A percentile compares a stretch with the other conserved stretches of the same genome.
Evolutionary conservation across 805 yeast species (phyloP).

Genomic region (Barnettozyma sucrosica): DNA sequence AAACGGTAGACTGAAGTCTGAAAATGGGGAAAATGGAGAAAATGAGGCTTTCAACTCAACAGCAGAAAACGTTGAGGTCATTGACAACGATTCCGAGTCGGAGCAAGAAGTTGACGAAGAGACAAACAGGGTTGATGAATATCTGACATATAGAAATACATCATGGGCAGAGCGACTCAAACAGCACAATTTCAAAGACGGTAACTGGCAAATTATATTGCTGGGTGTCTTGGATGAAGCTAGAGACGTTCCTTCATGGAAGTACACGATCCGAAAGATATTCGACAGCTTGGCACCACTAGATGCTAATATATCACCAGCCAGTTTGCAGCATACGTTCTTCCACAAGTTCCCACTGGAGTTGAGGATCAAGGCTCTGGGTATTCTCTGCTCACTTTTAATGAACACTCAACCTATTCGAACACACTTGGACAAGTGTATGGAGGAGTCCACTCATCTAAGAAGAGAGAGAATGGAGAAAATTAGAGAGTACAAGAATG

Average conservation of each 20-base stretch:
- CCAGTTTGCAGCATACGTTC: slow-evolving; percentile 46
- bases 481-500: slow-evolving; percentile 51
- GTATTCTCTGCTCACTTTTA: slow-evolving; percentile 58
- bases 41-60: too few relatives aligned
- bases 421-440: slow-evolving; percentile 56
- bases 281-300: slow-evolving; percentile 55
- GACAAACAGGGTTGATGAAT: slow-evolving; percentile 28
- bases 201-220: slow-evolving; percentile 77
- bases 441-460: slow-evolving; percentile 55
- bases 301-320: slow-evolving; percentile 41
- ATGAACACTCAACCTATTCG: slow-evolving; percentile 56
- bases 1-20: slow-evolving; percentile 12
- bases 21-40: slow-evolving; percentile 14
- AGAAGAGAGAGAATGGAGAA: slow-evolving; percentile 65
- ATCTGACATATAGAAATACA: slow-evolving; percentile 49
- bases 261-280: slow-evolving; percentile 42
- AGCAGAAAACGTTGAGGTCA: slow-evolving; percentile 4
- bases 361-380: slow-evolving; percentile 51
- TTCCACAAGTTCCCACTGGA: slow-evolving; percentile 44
- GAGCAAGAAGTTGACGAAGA: slow-evolving; percentile 25
- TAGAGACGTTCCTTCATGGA: slow-evolving; percentile 51
- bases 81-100: slow-evolving; percentile 18
- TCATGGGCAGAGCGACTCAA: slow-evolving; percentile 78
- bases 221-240: slow-evolving; percentile 65
- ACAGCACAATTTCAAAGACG: slow-evolving; percentile 71